Conservation (phyloP, 1,284 basidiomycete species). For the Ganoderma boninense region DNA sequence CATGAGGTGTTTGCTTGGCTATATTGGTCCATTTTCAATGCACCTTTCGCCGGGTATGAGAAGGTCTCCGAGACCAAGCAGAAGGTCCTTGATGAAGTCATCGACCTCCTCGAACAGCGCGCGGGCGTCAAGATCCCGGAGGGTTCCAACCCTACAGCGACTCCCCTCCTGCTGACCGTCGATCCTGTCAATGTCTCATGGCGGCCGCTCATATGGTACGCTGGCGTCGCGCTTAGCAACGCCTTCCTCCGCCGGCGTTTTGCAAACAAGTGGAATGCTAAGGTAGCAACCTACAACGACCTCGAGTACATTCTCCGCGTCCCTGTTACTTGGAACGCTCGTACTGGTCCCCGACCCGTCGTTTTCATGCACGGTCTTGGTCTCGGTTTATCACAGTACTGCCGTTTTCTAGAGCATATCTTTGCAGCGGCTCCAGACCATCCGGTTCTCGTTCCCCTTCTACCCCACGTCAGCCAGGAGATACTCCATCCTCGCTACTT, state of each 20-base stretch:
- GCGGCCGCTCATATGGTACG: slow-evolving; percentile 81
- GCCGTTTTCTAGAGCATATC: slow-evolving; percentile 57
- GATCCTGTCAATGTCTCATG: slow-evolving; percentile 77
- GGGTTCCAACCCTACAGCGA: slow-evolving; percentile 63
- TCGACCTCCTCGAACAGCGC: slow-evolving; percentile 76
- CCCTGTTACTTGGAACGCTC: slow-evolving; percentile 70
- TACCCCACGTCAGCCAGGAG: slow-evolving; percentile 87
- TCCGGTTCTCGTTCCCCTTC: slow-evolving; percentile 82
- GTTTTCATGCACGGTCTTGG: slow-evolving; percentile 91
- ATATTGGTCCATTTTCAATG: slow-evolving; percentile 85
- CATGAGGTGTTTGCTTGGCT: slow-evolving; percentile 82
- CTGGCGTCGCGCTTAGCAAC: slow-evolving; percentile 65
- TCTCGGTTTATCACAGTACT: slow-evolving; percentile 78
- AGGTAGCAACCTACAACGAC: slow-evolving; percentile 59
- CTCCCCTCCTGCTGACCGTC: slow-evolving; percentile 78
- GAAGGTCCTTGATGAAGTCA: slow-evolving; percentile 62
- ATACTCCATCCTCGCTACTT: slow-evolving; percentile 82
- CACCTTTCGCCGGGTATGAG: slow-evolving; percentile 61
- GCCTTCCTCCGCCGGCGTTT: slow-evolving; percentile 54
- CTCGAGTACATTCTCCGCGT: slow-evolving; percentile 83
- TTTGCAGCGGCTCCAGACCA: slow-evolving; percentile 66
- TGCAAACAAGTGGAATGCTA: slow-evolving; percentile 55
- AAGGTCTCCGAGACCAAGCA: slow-evolving; percentile 54
- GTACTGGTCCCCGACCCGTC: slow-evolving; percentile 68
- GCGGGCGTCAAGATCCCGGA: slow-evolving; percentile 72